phyloP scores from a whole-genome alignment of 768 basidiomycete genomes.

The Pleurotus djamor region DNA sequence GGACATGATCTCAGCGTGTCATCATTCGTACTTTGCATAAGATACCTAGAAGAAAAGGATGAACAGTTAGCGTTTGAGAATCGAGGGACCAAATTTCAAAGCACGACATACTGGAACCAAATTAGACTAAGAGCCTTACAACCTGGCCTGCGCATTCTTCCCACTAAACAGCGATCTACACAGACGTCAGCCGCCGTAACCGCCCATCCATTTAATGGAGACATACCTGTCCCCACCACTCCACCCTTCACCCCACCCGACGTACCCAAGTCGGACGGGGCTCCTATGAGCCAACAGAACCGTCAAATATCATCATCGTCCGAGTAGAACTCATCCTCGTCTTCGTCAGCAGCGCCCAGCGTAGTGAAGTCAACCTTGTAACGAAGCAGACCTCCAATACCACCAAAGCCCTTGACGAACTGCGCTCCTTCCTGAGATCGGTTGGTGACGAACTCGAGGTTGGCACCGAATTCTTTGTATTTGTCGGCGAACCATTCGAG shows the following conservation, averaged over 20 bases:
- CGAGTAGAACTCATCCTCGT: slow-evolving; percentile 85
- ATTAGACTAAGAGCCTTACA: background rate
- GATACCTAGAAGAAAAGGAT: too few relatives aligned
- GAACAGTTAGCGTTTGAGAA: too few relatives aligned
- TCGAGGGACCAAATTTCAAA: too few relatives aligned
- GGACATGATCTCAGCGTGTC: too few relatives aligned
- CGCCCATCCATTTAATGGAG: too few relatives aligned
- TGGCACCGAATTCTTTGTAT: slow-evolving; percentile 97
- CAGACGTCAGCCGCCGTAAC: too few relatives aligned
- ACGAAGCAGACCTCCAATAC: slow-evolving; percentile 91
- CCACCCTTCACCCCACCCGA: slow-evolving; percentile 61
- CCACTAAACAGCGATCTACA: background rate
- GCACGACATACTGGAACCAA: background rate
- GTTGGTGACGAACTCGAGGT: slow-evolving; percentile 95
- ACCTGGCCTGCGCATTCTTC: background rate
- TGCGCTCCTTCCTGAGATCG: slow-evolving; percentile 96
- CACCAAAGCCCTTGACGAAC: slow-evolving; percentile 98
- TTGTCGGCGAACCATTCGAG: slow-evolving; percentile 99
- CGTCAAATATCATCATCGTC: slow-evolving; percentile 84
- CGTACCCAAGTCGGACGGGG: slow-evolving; percentile 65
- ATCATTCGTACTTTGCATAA: too few relatives aligned
- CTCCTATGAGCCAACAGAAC: slow-evolving; percentile 84
- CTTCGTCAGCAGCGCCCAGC: slow-evolving; percentile 72
- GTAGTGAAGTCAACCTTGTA: slow-evolving; percentile 98
- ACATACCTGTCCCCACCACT: slow-evolving; percentile 13